Percentiles rank a stretch among this genome's conserved stretches.
These are phyloP conservation scores for Fabrea salina DNA, from an alignment of 169 alveolate genomes.

Conservation along the genomic window DNA sequence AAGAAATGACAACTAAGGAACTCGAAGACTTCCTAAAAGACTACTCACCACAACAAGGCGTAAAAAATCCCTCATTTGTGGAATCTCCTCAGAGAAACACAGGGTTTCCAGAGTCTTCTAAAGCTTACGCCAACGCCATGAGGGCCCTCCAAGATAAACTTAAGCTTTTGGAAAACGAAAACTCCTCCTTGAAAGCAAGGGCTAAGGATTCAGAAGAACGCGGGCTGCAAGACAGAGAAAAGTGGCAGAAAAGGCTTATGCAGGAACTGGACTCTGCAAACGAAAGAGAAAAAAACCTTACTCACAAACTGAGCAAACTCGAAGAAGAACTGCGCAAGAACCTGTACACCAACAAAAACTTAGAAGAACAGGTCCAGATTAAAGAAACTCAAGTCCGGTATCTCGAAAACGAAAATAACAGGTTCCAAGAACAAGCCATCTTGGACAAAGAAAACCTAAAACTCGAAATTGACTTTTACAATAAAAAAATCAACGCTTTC, in stretches of 20 bases:
- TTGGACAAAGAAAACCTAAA: not conserved
- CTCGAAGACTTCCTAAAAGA: no score
- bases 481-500: not conserved
- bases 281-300: not conserved
- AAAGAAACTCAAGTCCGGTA: not conserved
- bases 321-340: not conserved
- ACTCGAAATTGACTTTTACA: not conserved
- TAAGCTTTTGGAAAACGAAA: conserved; percentile 15
- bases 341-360: not conserved
- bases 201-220: not conserved
- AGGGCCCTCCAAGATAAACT: conserved; percentile 21
- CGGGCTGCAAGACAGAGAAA: not conserved
- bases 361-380: not conserved
- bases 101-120: conserved; percentile 3
- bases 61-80: no score
- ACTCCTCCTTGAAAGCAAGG: not conserved
- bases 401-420: not conserved
- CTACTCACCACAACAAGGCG: no score
- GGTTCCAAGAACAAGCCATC: not conserved
- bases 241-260: conserved; percentile 1
- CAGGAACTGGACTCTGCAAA: conserved; percentile 10
- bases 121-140: conserved; percentile 16
- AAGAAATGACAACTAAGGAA: no score
- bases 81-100: no score
- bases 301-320: not conserved